A percentile compares a stretch with the other conserved stretches of the same genome.
phyloP scores from a whole-genome alignment of 1,284 basidiomycete genomes.

The Anthracocystis setariae region DNA sequence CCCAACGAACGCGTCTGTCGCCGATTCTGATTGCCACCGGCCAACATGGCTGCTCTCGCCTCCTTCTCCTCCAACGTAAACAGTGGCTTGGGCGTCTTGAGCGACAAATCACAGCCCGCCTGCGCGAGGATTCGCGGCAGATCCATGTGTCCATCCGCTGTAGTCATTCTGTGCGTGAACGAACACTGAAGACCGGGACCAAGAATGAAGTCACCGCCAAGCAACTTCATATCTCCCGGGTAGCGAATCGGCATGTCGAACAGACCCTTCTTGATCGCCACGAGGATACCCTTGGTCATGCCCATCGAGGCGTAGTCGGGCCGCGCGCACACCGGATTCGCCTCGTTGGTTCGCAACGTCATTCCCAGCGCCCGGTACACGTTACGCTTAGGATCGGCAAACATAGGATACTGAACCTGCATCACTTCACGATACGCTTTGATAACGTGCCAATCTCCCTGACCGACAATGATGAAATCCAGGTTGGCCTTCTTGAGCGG shows the following conservation, averaged over 20 bases:
- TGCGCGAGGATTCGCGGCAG: slow-evolving; percentile 56
- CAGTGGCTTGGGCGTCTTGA: slow-evolving; percentile 51
- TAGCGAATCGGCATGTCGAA: slow-evolving; percentile 78
- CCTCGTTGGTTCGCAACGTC: slow-evolving; percentile 72
- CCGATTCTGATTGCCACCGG: slow-evolving; percentile 40
- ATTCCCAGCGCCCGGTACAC: slow-evolving; percentile 82
- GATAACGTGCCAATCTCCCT: slow-evolving; percentile 79
- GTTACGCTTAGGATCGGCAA: slow-evolving; percentile 78
- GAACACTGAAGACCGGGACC: slow-evolving; percentile 72
- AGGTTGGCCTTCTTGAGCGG: slow-evolving; percentile 73
- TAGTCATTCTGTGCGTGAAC: slow-evolving; percentile 55
- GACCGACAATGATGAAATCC: slow-evolving; percentile 79
- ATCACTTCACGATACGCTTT: slow-evolving; percentile 75
- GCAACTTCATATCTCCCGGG: slow-evolving; percentile 79
- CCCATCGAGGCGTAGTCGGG: slow-evolving; percentile 77
- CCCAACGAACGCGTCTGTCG: slow-evolving; percentile 35
- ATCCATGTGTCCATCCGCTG: slow-evolving; percentile 60
- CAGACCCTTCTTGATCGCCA: slow-evolving; percentile 73
- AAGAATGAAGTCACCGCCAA: slow-evolving; percentile 89
- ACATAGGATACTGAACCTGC: slow-evolving; percentile 73
- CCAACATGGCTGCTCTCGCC: slow-evolving; percentile 38
- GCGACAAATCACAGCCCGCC: slow-evolving; percentile 57
- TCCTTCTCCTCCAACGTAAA: slow-evolving; percentile 31
- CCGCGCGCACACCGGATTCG: slow-evolving; percentile 71
- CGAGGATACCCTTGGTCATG: slow-evolving; percentile 75